phyloP scores from a whole-genome alignment of 805 yeast genomes.

The Saturnispora bothae region DNA sequence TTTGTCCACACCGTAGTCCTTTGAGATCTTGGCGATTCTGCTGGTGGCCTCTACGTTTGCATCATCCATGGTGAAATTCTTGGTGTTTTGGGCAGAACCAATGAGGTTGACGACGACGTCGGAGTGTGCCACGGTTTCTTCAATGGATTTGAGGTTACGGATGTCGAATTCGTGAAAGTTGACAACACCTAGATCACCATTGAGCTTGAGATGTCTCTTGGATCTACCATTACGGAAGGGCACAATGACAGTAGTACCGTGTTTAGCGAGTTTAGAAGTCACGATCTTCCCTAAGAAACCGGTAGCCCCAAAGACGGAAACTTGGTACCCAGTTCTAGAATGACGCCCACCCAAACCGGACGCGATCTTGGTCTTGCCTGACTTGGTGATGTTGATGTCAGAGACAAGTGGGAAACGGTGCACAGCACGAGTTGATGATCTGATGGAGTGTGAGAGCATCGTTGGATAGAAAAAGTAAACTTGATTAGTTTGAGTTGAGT shows the following conservation, averaged over 20 bases:
- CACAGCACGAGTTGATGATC: constrained; percentile 13
- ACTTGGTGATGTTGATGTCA: constrained; percentile 62
- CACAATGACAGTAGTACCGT: constrained; percentile 66
- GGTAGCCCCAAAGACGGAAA: constrained; percentile 76
- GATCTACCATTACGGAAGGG: constrained; percentile 79
- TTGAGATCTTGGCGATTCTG: constrained; percentile 64
- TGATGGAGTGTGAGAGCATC: constrained; percentile 3
- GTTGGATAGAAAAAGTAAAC: neutral
- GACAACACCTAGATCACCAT: constrained; percentile 83
- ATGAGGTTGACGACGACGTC: constrained; percentile 76
- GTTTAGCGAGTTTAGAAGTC: constrained; percentile 63
- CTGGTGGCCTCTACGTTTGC: constrained; percentile 71
- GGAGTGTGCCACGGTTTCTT: constrained; percentile 66
- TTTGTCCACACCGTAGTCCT: constrained; percentile 62
- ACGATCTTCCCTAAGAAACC: constrained; percentile 73
- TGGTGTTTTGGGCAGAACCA: constrained; percentile 68
- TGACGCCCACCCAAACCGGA: constrained; percentile 75
- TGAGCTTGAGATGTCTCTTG: constrained; percentile 66
- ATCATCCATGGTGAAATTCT: constrained; percentile 74
- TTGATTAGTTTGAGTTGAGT: neutral
- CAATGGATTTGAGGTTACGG: constrained; percentile 64
- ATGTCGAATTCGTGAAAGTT: constrained; percentile 75
- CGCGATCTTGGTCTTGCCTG: constrained; percentile 65
- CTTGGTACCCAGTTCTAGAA: constrained; percentile 80
- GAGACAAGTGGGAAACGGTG: constrained; percentile 32